Base-by-base conservation (phyloP, 2,329 filamentous ascomycete genomes). In the Tolypocladium inflatum region DNA sequence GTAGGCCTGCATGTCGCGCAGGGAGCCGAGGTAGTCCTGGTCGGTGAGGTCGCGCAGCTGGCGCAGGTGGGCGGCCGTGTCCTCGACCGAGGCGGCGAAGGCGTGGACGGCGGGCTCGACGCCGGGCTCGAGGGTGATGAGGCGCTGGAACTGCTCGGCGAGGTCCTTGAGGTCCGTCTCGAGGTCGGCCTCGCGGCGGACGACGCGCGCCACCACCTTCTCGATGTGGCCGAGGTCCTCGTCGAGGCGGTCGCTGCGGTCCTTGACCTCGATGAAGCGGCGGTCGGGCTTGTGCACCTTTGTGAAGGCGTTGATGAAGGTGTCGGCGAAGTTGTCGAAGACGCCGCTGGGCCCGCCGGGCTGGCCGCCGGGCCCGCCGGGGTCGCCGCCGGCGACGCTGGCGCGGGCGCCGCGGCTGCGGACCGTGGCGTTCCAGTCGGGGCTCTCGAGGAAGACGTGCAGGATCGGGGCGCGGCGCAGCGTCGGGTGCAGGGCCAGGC, bases 381-480 rank as follows among this genome's bases (percentile, higher is more conserved):
- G 65, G 63, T 79, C 66, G 63, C 81, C 67, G 70, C 74, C 74
- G 35, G 73, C 65, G 51, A 76, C 79, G 61, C 85, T 83, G 35
- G 80, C 82, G 53, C 93, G 82, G 55, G 83, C 80, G 13, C 87
- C 83, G 54, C 91, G 85, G 63, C 85, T 84, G 66, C 86, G 87
- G 92, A 99, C 97, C 53, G 91, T 93, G 39, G 91, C 89, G 72
- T 99, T 97, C 94, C 94, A 99, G 73, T 99, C 94, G 33, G 82
- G 84, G 59, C 88, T 92, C 74, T 99, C 94, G 62, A 99, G 84
- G 71, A 99, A 99, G 59, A 86, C 87, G 65, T 94, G 88, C 38
- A 99, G 80, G 42, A 97, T 85, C 33, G 86, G 81, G 0, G 90
- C 89, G 58, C 92, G 85, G 33, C 94, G 89, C 54, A 99, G 83